Conservation (phyloP, 1,284 basidiomycete genomes). For the Apiotrichum porosum region DNA sequence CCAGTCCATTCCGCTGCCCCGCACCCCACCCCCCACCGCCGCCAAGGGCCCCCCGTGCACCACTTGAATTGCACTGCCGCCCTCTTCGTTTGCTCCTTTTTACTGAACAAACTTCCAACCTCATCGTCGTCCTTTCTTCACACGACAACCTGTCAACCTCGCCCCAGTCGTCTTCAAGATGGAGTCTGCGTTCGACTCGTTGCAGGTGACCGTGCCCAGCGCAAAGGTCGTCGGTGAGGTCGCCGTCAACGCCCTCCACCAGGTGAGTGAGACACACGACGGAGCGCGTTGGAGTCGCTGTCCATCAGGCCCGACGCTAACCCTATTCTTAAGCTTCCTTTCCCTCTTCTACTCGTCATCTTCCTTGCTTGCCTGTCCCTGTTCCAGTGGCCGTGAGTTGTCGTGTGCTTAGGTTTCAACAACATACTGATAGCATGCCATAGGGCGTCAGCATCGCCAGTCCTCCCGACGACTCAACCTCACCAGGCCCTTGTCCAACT, state of each 20-base stretch:
- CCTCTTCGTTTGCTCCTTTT: too few species aligned
- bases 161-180: not conserved
- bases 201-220: not conserved
- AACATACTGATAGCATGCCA: not conserved
- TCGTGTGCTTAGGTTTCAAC: not conserved
- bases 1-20: too few species aligned
- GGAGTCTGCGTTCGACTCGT: conserved; percentile 3
- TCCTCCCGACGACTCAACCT: not conserved
- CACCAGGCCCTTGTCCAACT: conserved; percentile 1
- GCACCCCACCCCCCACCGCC: too few species aligned
- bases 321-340: conserved; percentile 2
- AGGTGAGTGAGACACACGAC: not conserved
- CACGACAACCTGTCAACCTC: too few species aligned
- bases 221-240: conserved; percentile 3
- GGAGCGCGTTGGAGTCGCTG: too few species aligned
- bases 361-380: conserved; percentile 4
- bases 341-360: conserved; percentile 6
- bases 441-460: not conserved
- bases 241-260: conserved; percentile 5
- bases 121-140: too few species aligned
- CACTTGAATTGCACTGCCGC: too few species aligned
- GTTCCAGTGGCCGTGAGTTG: conserved; percentile 9
- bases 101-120: too few species aligned
- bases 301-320: too few species aligned
- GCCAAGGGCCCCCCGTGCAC: too few species aligned